Evolutionary conservation across 257 asterid genomes (phyloP), one percentile per base, ranked within the genome.

Genomic region (Fraxinus cuspidata): DNA sequence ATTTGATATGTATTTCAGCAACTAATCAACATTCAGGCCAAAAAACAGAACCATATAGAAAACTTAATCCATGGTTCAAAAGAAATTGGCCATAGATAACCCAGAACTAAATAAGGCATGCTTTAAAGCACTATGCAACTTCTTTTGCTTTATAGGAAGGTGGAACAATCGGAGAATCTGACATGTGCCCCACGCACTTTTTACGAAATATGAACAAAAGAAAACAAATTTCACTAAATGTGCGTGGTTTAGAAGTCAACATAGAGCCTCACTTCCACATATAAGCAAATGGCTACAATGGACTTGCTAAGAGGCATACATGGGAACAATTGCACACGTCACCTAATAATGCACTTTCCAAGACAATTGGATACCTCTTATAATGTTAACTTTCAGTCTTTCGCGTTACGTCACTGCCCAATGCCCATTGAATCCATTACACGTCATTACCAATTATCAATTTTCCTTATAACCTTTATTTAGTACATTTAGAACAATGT

Each of bases 341-440:
- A 51, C 23, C 7, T 19, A 19, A 19, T 15, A 18, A 18, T 5
- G 23, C 0, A 19, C n/a, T 51, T 51, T 73, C 63, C 56, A 60
- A 42, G 60, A 71, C 75, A 23, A 49, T 56, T 25, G 44, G 47
- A 74, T 64, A 28, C 21, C 74, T 51, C 35, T 15, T 23, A 16
- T 7, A 51, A 71, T 18, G 53, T 66, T 21, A 49, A 75, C 60
- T 19, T 51, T 51, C 60, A 40, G 63, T 37, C 38, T 44, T 79
- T 32, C 34, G n/a, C 32, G 32, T 70, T 71, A 53, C n/a, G 49
- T 23, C 1, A 18, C 31, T 49, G 65, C 73, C 73, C 47, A 72
- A 31, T 27, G n/a, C 67, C 73, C 65, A 72, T 44, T 27, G n/a
- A 65, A 79, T 23, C 21, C 32, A 34, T 60, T 44, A 77, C 71